Conservation (phyloP, 495 filamentous ascomycete species). For the Penicillium lagena region DNA sequence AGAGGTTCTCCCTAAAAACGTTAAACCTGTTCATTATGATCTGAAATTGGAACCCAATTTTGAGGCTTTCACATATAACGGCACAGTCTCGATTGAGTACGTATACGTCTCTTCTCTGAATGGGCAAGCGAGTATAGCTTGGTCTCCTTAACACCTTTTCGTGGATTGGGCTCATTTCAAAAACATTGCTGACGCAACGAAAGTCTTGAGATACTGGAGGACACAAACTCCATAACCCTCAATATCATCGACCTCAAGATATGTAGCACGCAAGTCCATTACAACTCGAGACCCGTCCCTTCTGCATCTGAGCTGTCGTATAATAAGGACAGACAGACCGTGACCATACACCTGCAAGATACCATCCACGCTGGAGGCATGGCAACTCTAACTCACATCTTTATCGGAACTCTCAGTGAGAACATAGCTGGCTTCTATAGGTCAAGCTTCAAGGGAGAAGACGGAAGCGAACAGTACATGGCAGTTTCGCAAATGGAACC, state of each 20-base stretch:
- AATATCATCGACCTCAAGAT: conserved; percentile 85
- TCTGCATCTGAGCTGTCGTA: conserved; percentile 45
- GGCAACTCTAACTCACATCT: conserved; percentile 53
- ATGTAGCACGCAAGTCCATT: conserved; percentile 59
- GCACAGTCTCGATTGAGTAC: conserved; percentile 59
- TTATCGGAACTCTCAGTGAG: conserved; percentile 58
- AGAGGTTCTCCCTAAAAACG: conserved; percentile 61
- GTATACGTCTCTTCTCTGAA: conserved; percentile 7
- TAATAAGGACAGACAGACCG: conserved; percentile 55
- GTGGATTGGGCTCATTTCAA: not conserved
- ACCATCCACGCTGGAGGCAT: conserved; percentile 50
- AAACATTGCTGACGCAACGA: not conserved
- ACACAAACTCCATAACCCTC: conserved; percentile 78
- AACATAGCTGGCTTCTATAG: conserved; percentile 66
- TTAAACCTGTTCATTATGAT: conserved; percentile 61
- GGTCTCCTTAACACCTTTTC: no score
- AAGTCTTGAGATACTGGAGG: conserved; percentile 74
- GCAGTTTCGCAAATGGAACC: conserved; percentile 64
- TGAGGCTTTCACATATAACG: conserved; percentile 56
- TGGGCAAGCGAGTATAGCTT: no score
- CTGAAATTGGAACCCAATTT: conserved; percentile 61
- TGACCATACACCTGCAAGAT: conserved; percentile 53
- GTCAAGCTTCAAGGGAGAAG: conserved; percentile 51
- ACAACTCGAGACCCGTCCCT: conserved; percentile 38
- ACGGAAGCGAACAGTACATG: conserved; percentile 53